Conservation (phyloP, 2,329 filamentous ascomycete genomes). For the Ceratocystiopsis brevicomis region DNA sequence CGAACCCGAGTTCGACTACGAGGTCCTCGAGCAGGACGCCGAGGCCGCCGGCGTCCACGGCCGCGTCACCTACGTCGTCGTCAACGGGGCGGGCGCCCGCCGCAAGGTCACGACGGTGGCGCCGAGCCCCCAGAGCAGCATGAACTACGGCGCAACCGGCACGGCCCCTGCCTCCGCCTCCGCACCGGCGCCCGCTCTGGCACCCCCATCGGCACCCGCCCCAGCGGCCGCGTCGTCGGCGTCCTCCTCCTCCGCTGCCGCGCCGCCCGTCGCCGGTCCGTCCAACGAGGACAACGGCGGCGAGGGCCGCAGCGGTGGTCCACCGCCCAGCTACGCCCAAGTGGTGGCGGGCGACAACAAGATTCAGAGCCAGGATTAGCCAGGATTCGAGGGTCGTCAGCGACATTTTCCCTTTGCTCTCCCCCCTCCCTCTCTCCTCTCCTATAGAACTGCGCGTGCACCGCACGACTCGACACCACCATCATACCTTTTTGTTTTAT, state of each 20-base stretch:
- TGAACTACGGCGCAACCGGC: conserved; percentile 29
- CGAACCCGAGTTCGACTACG: conserved; percentile 53
- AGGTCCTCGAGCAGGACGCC: conserved; percentile 37
- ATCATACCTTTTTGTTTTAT: too few relatives aligned
- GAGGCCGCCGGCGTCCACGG: conserved; percentile 22
- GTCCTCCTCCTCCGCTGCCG: conserved; percentile 11
- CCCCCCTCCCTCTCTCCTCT: too few relatives aligned
- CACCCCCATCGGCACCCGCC: conserved; percentile 13
- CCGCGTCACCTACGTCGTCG: conserved; percentile 62
- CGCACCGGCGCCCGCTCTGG: conserved; percentile 14
- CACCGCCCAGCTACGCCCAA: conserved; percentile 76
- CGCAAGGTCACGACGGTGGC: conserved; percentile 4
- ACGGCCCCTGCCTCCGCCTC: conserved; percentile 10
- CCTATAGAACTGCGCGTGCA: too few relatives aligned
- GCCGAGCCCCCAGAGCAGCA: conserved; percentile 16
- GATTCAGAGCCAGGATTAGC: conserved; percentile 49
- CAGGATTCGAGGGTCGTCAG: conserved; percentile 2
- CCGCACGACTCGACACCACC: too few relatives aligned
- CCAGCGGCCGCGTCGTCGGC: conserved; percentile 12
- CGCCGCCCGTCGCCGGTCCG: conserved; percentile 10
- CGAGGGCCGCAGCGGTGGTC: conserved; percentile 25
- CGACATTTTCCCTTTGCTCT: too few relatives aligned
- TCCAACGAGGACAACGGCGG: conserved; percentile 17
- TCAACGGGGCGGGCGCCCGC: conserved; percentile 16
- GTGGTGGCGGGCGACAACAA: conserved; percentile 83